phyloP scores from a whole-genome alignment of 306 rosid genomes.

The Comarum palustre region DNA sequence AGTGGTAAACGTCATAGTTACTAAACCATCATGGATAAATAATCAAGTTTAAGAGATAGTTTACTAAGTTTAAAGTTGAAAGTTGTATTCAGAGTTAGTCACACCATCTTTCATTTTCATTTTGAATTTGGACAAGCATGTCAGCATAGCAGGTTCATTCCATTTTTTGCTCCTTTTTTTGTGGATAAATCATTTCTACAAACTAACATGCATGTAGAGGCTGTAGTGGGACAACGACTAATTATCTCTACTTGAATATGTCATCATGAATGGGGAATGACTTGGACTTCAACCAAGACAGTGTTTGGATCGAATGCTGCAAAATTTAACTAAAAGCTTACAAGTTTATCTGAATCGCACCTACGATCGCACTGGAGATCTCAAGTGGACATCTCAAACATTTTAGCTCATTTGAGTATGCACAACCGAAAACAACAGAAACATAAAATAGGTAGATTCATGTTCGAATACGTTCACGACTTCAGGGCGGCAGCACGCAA shows the following conservation, averaged over 20 bases:
- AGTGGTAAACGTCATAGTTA: not conserved
- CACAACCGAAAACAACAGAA: not conserved
- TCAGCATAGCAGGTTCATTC: no score
- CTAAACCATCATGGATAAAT: no score
- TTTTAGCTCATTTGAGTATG: not conserved
- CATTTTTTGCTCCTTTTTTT: no score
- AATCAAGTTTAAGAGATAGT: no score
- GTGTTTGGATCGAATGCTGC: constrained; percentile 10
- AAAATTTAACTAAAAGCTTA: not conserved
- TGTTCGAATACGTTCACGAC: not conserved
- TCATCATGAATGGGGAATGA: constrained; percentile 19
- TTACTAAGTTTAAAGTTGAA: no score
- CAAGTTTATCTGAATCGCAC: constrained; percentile 13
- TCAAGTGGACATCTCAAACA: not conserved
- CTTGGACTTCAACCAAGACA: constrained; percentile 25
- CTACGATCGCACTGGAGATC: constrained; percentile 23
- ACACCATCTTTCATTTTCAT: no score
- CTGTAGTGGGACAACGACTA: no score
- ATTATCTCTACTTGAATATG: not conserved
- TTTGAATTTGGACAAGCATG: no score
- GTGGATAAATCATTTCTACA: no score
- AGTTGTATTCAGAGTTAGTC: no score
- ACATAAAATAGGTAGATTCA: not conserved
- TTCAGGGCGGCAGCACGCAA: constrained; percentile 1
- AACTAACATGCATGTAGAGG: no score